Evolutionary conservation across 106 monocot genomes (phyloP).

Genomic region (Ottelia alismoides): DNA sequence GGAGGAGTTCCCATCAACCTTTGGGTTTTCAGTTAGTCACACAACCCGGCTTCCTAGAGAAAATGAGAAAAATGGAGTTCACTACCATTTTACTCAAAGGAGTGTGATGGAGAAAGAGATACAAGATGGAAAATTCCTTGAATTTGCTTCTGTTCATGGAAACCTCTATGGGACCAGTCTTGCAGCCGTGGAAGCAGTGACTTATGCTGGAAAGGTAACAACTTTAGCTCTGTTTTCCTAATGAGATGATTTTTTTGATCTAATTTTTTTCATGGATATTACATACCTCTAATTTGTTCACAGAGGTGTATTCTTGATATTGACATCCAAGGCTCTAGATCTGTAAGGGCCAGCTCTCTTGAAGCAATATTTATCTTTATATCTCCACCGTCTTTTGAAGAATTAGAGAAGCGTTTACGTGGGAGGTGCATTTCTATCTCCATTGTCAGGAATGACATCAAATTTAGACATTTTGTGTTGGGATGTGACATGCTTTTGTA

Average conservation of each 20-base stretch:
- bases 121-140: constrained; percentile 79
- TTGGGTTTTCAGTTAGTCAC: constrained; percentile 95
- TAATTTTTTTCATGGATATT: too few species aligned
- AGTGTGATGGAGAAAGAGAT: constrained; percentile 82
- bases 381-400: constrained; percentile 75
- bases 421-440: constrained; percentile 37
- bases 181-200: constrained; percentile 85
- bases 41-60: constrained; percentile 90
- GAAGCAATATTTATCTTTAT: constrained; percentile 89
- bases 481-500: background rate
- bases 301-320: constrained; percentile 98
- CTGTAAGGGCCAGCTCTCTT: constrained; percentile 71
- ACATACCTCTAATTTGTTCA: too few species aligned
- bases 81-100: constrained; percentile 77
- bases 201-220: constrained; percentile 68
- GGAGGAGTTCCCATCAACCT: constrained; percentile 74
- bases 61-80: constrained; percentile 67
- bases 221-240: background rate
- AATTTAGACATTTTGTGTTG: background rate
- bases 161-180: constrained; percentile 97
- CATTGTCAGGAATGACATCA: background rate
- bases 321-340: constrained; percentile 96
- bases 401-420: constrained; percentile 85
- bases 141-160: constrained; percentile 80
- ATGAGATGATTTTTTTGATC: too few species aligned